Conservation (phyloP, 164 flowering plant species). For the Annona cherimola region DNA sequence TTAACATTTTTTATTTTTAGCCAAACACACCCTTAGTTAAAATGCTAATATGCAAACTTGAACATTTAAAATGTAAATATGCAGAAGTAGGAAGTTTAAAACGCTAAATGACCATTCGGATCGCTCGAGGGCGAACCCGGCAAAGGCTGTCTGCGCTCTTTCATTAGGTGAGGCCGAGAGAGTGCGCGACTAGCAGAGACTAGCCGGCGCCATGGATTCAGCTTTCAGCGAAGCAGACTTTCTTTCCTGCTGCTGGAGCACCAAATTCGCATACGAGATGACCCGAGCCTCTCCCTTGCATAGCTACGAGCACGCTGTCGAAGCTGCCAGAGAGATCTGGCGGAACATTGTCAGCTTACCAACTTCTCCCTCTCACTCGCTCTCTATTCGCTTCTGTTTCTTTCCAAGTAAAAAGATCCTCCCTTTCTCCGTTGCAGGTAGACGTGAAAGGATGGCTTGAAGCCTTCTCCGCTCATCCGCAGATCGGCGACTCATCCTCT, state of each 20-base stretch:
- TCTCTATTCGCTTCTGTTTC: background rate
- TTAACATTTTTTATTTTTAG: no score
- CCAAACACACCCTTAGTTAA: no score
- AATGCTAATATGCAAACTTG: no score
- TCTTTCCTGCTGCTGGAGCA: conserved; percentile 81
- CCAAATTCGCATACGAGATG: conserved; percentile 61
- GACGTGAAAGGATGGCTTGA: conserved; percentile 85
- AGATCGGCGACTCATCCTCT: conserved; percentile 48
- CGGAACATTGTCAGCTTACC: conserved; percentile 46
- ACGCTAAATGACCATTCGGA: no score
- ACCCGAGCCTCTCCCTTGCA: conserved; percentile 43
- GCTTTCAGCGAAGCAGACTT: conserved; percentile 45
- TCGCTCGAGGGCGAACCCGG: no score
- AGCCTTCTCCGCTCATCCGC: conserved; percentile 83
- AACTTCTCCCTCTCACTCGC: background rate
- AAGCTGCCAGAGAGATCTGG: conserved; percentile 70
- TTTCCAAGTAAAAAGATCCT: background rate
- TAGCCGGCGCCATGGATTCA: conserved; percentile 3
- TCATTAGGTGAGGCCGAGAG: no score
- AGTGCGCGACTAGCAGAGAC: background rate
- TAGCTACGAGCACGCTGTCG: conserved; percentile 33
- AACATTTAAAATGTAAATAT: no score
- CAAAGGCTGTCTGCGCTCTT: no score
- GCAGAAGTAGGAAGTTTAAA: no score
- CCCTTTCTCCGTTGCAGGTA: conserved; percentile 33